Evolutionary conservation across 208 protist genomes (phyloP).

Genomic region (Crithidia expoeki): DNA sequence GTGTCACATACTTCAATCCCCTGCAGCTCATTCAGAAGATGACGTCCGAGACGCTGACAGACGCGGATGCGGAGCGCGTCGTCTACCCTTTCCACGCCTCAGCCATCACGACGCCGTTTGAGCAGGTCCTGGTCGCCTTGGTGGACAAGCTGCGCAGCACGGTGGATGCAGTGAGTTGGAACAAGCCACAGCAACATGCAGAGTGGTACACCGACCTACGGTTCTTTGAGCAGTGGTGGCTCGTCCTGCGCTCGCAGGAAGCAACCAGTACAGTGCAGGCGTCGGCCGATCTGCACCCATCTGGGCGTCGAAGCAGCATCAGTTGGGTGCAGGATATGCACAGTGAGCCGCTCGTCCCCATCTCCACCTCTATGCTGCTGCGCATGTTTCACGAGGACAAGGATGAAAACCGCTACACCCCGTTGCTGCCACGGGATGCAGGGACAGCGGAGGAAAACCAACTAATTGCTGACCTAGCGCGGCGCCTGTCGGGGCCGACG

Average conservation of each 20-base stretch:
- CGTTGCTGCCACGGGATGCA: conserved; percentile 40
- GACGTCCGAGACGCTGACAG: conserved; percentile 44
- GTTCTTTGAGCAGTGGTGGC: conserved; percentile 74
- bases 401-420: conserved; percentile 34
- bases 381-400: conserved; percentile 20
- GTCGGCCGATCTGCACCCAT: neutral
- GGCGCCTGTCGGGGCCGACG: conserved; percentile 38
- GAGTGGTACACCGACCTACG: conserved; percentile 74
- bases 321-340: conserved; percentile 21
- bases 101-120: conserved; percentile 26
- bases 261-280: neutral
- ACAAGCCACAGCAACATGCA: conserved; percentile 26
- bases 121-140: conserved; percentile 10
- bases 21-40: conserved; percentile 37
- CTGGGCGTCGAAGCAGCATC: neutral
- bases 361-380: conserved; percentile 14
- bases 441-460: conserved; percentile 45
- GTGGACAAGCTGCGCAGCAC: conserved; percentile 13
- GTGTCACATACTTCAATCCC: conserved; percentile 24
- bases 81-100: conserved; percentile 44
- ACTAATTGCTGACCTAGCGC: conserved; percentile 66
- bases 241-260: conserved; percentile 47
- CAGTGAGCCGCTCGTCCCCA: conserved; percentile 1
- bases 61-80: conserved; percentile 51
- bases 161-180: conserved; percentile 37